These are phyloP conservation scores for Symbiotaphrina buchneri DNA, from an alignment of 495 filamentous ascomycete species.

Conservation along the genomic window DNA sequence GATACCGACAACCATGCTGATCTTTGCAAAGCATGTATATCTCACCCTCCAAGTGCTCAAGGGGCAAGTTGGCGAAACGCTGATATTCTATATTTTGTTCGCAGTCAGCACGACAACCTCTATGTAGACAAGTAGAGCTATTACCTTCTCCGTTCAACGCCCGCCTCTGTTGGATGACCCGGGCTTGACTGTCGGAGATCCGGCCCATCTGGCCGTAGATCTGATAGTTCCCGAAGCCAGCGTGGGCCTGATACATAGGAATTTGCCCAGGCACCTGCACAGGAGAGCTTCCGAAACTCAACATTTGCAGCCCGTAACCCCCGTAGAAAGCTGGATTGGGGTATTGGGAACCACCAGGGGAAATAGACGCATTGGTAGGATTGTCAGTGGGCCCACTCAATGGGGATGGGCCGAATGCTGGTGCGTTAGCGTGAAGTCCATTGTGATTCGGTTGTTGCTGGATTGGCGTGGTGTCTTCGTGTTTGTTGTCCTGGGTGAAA, in stretches of 20 bases:
- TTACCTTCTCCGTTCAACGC: conserved; percentile 41
- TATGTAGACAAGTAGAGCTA: conserved; percentile 8
- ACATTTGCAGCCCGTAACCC: conserved; percentile 29
- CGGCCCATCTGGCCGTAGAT: conserved; percentile 17
- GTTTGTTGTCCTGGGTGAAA: conserved; percentile 22
- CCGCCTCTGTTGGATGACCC: conserved; percentile 46
- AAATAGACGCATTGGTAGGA: not conserved
- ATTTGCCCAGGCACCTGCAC: conserved; percentile 15
- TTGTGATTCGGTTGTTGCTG: conserved; percentile 31
- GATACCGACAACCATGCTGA: conserved; percentile 85
- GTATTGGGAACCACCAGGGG: conserved; percentile 11
- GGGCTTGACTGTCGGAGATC: conserved; percentile 40
- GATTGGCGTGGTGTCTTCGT: conserved; percentile 31
- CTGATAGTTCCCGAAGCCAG: conserved; percentile 23
- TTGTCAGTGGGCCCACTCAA: too few species aligned
- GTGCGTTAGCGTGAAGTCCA: conserved; percentile 53
- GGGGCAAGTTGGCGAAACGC: conserved; percentile 51
- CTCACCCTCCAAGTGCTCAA: conserved; percentile 60
- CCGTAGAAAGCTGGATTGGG: conserved; percentile 18
- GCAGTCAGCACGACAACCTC: conserved; percentile 12
- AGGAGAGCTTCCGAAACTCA: conserved; percentile 24
- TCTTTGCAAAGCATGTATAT: conserved; percentile 86
- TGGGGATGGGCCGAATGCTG: conserved; percentile 52
- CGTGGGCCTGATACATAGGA: conserved; percentile 22
- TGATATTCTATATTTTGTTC: conserved; percentile 23